phyloP scores from a whole-genome alignment of 768 basidiomycete species.

The Pleurotus platypus region DNA sequence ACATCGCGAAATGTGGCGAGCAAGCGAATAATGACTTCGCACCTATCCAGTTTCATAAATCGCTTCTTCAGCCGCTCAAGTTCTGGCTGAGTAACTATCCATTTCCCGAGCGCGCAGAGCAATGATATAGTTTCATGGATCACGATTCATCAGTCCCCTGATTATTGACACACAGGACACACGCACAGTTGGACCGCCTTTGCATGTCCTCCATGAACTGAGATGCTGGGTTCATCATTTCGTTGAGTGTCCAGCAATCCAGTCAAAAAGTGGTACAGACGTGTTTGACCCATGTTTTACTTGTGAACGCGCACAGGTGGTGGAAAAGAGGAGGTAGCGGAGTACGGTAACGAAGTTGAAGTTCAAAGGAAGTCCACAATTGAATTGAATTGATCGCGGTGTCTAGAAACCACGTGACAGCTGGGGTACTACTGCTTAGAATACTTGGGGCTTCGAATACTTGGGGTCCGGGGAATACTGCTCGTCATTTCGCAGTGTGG shows the following conservation, averaged over 20 bases:
- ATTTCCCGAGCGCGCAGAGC: background rate
- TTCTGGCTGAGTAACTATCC: constrained; percentile 87
- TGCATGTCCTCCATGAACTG: constrained; percentile 99
- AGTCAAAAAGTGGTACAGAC: constrained; percentile 39
- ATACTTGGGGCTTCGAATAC: too few relatives aligned
- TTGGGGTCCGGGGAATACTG: too few relatives aligned
- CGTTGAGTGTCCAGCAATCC: background rate
- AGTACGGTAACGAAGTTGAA: too few relatives aligned
- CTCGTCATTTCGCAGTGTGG: too few relatives aligned
- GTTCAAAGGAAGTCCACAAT: too few relatives aligned
- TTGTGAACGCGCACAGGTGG: constrained; percentile 8
- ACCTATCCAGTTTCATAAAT: constrained; percentile 99
- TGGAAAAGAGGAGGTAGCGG: background rate
- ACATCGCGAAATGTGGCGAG: background rate
- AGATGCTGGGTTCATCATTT: constrained; percentile 49
- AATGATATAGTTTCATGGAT: background rate
- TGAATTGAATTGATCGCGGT: too few relatives aligned
- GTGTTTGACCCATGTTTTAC: constrained; percentile 78
- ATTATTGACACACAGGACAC: background rate
- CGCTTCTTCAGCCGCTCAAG: constrained; percentile 95
- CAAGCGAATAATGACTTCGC: constrained; percentile 14
- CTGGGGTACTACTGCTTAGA: background rate
- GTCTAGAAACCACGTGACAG: background rate
- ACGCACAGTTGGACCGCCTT: constrained; percentile 94
- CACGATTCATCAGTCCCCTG: too few relatives aligned